phyloP scores from a whole-genome alignment of 495 filamentous ascomycete genomes.

The Stereocaulon alpinum region DNA sequence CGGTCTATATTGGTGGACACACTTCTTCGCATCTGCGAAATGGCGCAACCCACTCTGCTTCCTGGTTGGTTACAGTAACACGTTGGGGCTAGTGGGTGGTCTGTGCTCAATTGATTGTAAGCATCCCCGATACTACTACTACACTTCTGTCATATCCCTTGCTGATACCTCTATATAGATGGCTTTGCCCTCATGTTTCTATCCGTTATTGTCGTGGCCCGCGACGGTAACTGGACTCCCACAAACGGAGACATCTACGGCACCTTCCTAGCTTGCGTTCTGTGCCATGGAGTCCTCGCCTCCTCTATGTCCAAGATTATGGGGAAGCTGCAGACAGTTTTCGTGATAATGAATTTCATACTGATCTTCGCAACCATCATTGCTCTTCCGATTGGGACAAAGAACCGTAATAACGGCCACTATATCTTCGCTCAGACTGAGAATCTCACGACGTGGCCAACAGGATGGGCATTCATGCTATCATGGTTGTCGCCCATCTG shows the following conservation, averaged over 20 bases:
- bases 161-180: constrained; percentile 24
- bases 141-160: background rate
- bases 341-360: constrained; percentile 52
- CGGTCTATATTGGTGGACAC: constrained; percentile 63
- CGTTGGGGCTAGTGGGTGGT: constrained; percentile 53
- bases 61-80: constrained; percentile 64
- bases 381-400: constrained; percentile 49
- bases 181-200: constrained; percentile 44
- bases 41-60: constrained; percentile 56
- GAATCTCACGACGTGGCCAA: constrained; percentile 52
- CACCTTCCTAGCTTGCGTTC: constrained; percentile 49
- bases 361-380: constrained; percentile 56
- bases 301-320: constrained; percentile 48
- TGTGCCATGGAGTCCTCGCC: constrained; percentile 48
- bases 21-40: constrained; percentile 51
- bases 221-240: constrained; percentile 54
- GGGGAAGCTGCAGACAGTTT: constrained; percentile 54
- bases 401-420: constrained; percentile 33
- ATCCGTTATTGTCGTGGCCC: constrained; percentile 48
- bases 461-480: constrained; percentile 55
- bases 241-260: constrained; percentile 50
- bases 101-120: constrained; percentile 51
- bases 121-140: constrained; percentile 4
- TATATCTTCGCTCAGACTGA: constrained; percentile 39
- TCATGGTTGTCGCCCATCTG: constrained; percentile 57